Evolutionary conservation across 805 yeast species (phyloP).

Genomic region (Metschnikowia arizonensis): DNA sequence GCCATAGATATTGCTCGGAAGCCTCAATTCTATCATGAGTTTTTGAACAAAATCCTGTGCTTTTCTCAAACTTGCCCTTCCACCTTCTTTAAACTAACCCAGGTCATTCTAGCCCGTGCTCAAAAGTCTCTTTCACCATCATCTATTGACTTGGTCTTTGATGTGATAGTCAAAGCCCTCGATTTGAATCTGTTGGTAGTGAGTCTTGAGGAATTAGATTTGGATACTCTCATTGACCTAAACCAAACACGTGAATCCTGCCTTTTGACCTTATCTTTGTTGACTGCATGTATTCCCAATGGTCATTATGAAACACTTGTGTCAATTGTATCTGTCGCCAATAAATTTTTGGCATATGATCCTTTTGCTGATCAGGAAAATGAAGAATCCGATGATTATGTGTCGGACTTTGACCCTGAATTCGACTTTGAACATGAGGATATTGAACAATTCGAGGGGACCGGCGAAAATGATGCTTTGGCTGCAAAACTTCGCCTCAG

Average conservation of each 20-base stretch:
- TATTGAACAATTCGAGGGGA: constrained; percentile 32
- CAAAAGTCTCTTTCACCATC: constrained; percentile 3
- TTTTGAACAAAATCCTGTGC: constrained; percentile 3
- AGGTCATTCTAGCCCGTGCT: constrained; percentile 12
- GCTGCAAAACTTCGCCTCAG: constrained; percentile 63
- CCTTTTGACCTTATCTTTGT: constrained; percentile 39
- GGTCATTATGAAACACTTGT: constrained; percentile 8
- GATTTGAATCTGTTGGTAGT: constrained; percentile 5
- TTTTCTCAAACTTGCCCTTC: neutral
- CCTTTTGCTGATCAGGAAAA: constrained; percentile 22
- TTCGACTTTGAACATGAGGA: constrained; percentile 39
- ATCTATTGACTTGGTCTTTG: constrained; percentile 7
- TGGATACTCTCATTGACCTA: constrained; percentile 38
- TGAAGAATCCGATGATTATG: constrained; percentile 25
- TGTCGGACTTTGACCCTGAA: constrained; percentile 20
- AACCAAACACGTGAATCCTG: constrained; percentile 52
- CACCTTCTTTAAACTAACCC: constrained; percentile 9
- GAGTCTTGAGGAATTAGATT: constrained; percentile 38
- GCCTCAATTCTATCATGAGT: constrained; percentile 10
- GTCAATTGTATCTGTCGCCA: constrained; percentile 19
- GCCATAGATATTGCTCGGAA: constrained; percentile 7
- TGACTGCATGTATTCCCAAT: constrained; percentile 19
- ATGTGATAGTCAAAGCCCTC: constrained; percentile 6
- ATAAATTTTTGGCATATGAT: constrained; percentile 27
- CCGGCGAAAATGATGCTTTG: constrained; percentile 39